Conservation (phyloP, 176 grass and related monocot species). For the Hsuehochloa calcarea region DNA sequence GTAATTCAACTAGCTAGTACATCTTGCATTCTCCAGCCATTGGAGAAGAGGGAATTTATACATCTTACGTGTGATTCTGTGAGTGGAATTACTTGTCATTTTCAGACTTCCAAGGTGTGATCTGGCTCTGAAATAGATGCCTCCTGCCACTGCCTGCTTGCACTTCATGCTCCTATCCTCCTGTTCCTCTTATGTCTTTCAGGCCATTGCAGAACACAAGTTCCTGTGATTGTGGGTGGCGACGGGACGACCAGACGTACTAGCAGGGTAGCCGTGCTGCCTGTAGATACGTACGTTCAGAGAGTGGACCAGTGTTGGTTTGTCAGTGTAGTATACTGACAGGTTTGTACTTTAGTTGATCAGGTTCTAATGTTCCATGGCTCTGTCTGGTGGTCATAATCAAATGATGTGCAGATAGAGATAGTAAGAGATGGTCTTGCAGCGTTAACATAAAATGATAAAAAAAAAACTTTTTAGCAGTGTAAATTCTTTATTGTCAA, state of each 20-base stretch:
- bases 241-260: background rate
- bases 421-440: too few relatives aligned
- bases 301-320: background rate
- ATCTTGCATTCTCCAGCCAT: background rate
- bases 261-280: background rate
- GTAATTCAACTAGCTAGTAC: background rate
- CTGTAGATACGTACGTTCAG: background rate
- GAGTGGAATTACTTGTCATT: background rate
- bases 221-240: background rate
- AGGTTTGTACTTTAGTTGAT: background rate
- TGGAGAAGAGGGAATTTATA: background rate
- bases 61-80: conserved; percentile 21
- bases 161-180: background rate
- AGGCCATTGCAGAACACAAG: conserved; percentile 29
- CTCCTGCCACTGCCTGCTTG: background rate
- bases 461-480: background rate
- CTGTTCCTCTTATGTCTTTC: conserved; percentile 21
- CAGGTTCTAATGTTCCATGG: background rate
- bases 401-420: background rate
- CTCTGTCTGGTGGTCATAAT: background rate
- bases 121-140: conserved; percentile 19
- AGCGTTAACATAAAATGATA: background rate
- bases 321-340: background rate
- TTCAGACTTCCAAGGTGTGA: conserved; percentile 26
- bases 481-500: background rate